Percentiles rank a stretch among this genome's conserved stretches.
phyloP scores from a whole-genome alignment of 2,329 filamentous ascomycete species.

The Fusarium torreyae region DNA sequence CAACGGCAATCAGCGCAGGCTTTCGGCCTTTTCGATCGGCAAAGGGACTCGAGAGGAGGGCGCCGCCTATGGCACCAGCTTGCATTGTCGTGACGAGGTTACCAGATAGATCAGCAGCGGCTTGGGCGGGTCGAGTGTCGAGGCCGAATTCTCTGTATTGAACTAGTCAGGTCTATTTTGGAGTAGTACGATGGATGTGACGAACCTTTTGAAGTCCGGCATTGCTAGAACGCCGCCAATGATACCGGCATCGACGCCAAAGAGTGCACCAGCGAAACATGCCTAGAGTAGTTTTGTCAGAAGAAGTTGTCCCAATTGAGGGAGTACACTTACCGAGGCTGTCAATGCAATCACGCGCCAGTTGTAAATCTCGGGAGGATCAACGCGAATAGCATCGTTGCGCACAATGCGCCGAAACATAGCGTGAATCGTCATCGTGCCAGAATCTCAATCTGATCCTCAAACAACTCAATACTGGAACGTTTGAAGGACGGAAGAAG shows the following conservation, averaged over 20 bases:
- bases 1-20: slow-evolving; percentile 49
- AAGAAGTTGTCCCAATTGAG: fast-evolving
- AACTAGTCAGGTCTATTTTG: too few relatives aligned
- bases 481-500: background rate
- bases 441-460: background rate
- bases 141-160: slow-evolving; percentile 45
- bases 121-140: slow-evolving; percentile 17
- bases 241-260: slow-evolving; percentile 50
- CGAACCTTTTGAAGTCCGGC: slow-evolving; percentile 45
- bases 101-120: slow-evolving; percentile 43
- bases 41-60: slow-evolving; percentile 43
- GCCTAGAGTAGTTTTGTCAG: slow-evolving; percentile 10
- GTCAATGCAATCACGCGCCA: slow-evolving; percentile 78
- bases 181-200: background rate
- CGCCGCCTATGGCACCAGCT: slow-evolving; percentile 48
- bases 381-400: slow-evolving; percentile 75
- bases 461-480: fast-evolving
- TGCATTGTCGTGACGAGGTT: slow-evolving; percentile 52
- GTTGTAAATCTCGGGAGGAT: slow-evolving; percentile 78
- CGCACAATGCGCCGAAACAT: slow-evolving; percentile 59
- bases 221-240: slow-evolving; percentile 51
- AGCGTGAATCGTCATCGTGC: slow-evolving; percentile 42
- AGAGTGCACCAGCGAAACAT: slow-evolving; percentile 44
- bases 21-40: slow-evolving; percentile 54
- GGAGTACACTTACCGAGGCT: slow-evolving; percentile 58